A percentile compares a stretch with the other conserved stretches of the same genome.
Conservation (phyloP, 2,329 filamentous ascomycete genomes). For the Cercospora janseana region DNA sequence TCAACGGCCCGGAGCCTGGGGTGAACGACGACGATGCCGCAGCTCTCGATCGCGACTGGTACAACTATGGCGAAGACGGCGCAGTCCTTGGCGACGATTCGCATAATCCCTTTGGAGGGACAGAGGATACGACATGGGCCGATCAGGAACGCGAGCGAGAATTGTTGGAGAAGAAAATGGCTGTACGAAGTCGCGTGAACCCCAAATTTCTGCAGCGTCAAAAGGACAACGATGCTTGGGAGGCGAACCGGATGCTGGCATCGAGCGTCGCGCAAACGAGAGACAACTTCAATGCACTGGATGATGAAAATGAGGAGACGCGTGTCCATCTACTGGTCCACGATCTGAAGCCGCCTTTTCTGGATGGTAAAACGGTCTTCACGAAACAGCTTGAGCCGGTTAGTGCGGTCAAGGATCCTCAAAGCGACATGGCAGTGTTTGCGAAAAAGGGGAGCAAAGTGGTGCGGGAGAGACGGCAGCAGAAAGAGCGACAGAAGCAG, state of each 20-base stretch:
- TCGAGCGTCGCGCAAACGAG: constrained; percentile 90
- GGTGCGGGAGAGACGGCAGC: constrained; percentile 85
- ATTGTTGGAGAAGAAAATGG: constrained; percentile 74
- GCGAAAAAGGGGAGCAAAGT: constrained; percentile 92
- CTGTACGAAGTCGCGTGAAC: constrained; percentile 45
- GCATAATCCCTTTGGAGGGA: constrained; percentile 86
- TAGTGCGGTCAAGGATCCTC: constrained; percentile 84
- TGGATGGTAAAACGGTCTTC: constrained; percentile 93
- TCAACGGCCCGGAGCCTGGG: constrained; percentile 61
- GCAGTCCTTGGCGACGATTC: constrained; percentile 85
- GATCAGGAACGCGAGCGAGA: constrained; percentile 73
- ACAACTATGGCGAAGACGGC: constrained; percentile 76
- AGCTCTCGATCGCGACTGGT: constrained; percentile 88
- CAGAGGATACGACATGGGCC: constrained; percentile 64
- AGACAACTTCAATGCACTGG: constrained; percentile 68
- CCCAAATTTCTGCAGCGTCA: constrained; percentile 79
- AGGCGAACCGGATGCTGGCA: constrained; percentile 96
- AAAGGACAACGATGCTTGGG: constrained; percentile 95
- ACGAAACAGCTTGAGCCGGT: constrained; percentile 96
- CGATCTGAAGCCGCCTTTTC: constrained; percentile 87
- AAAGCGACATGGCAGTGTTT: constrained; percentile 99
- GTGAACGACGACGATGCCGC: constrained; percentile 65
- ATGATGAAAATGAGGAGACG: constrained; percentile 84
- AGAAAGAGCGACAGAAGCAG: constrained; percentile 89
- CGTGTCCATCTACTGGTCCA: constrained; percentile 89